Conservation (phyloP, 768 basidiomycete genomes). For the Rickenella mellea region DNA sequence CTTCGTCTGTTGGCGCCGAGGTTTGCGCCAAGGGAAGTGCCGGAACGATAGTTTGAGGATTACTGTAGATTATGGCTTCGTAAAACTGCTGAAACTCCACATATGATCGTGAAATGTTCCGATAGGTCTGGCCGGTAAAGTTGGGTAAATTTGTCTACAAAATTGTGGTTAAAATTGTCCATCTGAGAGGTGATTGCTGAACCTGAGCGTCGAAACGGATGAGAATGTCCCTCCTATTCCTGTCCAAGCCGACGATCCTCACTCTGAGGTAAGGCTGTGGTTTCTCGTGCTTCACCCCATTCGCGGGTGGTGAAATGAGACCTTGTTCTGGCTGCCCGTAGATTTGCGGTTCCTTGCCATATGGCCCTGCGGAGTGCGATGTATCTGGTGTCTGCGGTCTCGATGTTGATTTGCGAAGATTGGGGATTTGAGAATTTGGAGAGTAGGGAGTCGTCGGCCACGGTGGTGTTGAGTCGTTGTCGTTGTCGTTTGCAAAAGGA, state of each 20-base stretch:
- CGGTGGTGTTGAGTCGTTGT: slow-evolving; percentile 36
- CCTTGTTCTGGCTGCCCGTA: slow-evolving; percentile 82
- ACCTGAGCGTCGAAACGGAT: slow-evolving; percentile 95
- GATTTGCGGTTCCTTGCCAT: slow-evolving; percentile 76
- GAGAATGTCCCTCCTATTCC: slow-evolving; percentile 91
- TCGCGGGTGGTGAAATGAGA: slow-evolving; percentile 68
- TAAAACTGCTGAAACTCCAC: slow-evolving; percentile 92
- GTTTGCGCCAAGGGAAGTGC: slow-evolving; percentile 95
- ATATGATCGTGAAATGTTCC: slow-evolving; percentile 93
- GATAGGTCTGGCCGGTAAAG: slow-evolving; percentile 81
- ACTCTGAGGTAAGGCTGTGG: slow-evolving; percentile 80
- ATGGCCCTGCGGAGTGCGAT: slow-evolving; percentile 36
- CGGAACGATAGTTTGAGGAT: slow-evolving; percentile 93
- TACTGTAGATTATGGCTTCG: slow-evolving; percentile 79
- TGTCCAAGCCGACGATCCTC: slow-evolving; percentile 82
- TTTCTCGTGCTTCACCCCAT: slow-evolving; percentile 67
- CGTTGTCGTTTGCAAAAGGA: slow-evolving; percentile 32
- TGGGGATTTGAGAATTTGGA: slow-evolving; percentile 62
- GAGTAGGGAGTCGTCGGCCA: slow-evolving; percentile 80
- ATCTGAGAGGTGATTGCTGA: not conserved
- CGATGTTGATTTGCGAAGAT: slow-evolving; percentile 50
- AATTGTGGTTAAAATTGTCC: not conserved
- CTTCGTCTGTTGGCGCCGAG: slow-evolving; percentile 94
- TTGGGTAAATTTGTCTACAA: slow-evolving; percentile 86
- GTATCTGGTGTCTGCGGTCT: slow-evolving; percentile 36